Percentiles rank a stretch among this genome's conserved stretches.
Evolutionary conservation across 1,284 basidiomycete species (phyloP).

Genomic region (Cystobasidium slooffiae): DNA sequence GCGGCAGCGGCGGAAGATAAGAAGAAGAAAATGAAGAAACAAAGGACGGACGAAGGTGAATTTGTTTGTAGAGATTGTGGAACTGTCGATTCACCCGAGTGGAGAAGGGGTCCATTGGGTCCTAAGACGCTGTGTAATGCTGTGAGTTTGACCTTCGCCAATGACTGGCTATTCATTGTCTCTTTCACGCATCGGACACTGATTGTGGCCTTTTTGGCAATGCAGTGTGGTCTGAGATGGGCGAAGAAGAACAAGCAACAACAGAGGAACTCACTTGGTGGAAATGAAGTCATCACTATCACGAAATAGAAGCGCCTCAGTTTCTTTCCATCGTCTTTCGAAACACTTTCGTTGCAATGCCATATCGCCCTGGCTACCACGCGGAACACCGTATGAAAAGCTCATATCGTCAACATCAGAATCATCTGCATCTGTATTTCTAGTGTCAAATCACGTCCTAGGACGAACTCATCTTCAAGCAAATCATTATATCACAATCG

Average conservation of each 20-base stretch:
- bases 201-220: no score
- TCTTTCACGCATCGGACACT: neutral
- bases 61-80: constrained; percentile 49
- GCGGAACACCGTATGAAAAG: no score
- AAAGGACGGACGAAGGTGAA: constrained; percentile 80
- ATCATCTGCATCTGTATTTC: no score
- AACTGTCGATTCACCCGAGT: constrained; percentile 49
- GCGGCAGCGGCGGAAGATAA: constrained; percentile 45
- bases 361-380: neutral
- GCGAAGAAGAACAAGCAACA: constrained; percentile 45
- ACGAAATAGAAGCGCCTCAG: neutral
- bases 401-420: no score
- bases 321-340: neutral
- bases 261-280: constrained; percentile 31
- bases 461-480: no score
- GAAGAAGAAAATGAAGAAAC: constrained; percentile 59
- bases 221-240: constrained; percentile 51
- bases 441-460: no score
- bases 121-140: constrained; percentile 85
- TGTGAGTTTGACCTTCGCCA: constrained; percentile 29
- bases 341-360: neutral
- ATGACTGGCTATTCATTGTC: neutral
- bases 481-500: no score
- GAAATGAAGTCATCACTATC: constrained; percentile 6
- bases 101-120: constrained; percentile 70